Conservation (phyloP, 192 early-diverging fungal species). For the Coemansia sp. region DNA sequence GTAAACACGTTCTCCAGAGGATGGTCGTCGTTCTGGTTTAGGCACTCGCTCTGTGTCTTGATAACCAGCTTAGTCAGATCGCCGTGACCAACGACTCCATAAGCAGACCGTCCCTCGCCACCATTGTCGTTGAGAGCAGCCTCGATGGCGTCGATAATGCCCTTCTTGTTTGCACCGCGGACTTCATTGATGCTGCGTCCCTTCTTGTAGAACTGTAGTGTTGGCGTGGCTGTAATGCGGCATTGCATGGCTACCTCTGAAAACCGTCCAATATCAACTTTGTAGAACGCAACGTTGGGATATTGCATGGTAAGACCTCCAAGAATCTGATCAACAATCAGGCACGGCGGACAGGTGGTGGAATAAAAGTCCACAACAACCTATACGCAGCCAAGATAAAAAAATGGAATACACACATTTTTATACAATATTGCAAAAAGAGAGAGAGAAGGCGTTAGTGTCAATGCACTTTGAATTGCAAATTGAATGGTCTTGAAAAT, state of each 20-base stretch:
- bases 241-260: slow-evolving; percentile 33
- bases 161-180: slow-evolving; percentile 71
- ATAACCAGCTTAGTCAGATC: slow-evolving; percentile 65
- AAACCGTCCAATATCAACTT: slow-evolving; percentile 37
- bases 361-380: slow-evolving; percentile 50
- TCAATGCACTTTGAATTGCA: neutral
- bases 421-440: too few relatives aligned
- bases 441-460: too few relatives aligned
- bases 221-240: slow-evolving; percentile 43
- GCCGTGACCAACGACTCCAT: slow-evolving; percentile 52
- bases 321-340: slow-evolving; percentile 25
- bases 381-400: slow-evolving; percentile 7
- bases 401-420: too few relatives aligned
- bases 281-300: slow-evolving; percentile 38
- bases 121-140: slow-evolving; percentile 13
- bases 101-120: slow-evolving; percentile 20
- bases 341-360: slow-evolving; percentile 42
- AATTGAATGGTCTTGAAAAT: neutral
- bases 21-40: slow-evolving; percentile 82
- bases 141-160: slow-evolving; percentile 66
- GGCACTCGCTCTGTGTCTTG: slow-evolving; percentile 70
- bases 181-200: slow-evolving; percentile 73
- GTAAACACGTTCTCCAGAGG: slow-evolving; percentile 74
- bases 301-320: slow-evolving; percentile 17
- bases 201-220: slow-evolving; percentile 62